These are phyloP conservation scores for Claviceps digitariae DNA, from an alignment of 2,329 filamentous ascomycete species.

Conservation along the genomic window DNA sequence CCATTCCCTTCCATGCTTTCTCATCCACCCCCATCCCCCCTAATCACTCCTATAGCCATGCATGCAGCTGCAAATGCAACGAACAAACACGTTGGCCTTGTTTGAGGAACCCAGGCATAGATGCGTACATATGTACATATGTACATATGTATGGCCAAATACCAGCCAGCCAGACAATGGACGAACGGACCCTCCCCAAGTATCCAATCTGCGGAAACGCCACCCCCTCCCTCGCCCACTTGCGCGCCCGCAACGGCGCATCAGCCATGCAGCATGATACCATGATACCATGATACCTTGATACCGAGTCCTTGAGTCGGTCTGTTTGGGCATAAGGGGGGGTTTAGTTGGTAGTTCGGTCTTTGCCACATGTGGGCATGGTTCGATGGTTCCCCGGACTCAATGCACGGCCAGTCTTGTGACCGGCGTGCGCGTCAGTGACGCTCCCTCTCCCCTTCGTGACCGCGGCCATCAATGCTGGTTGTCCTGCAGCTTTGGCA, in stretches of 20 bases:
- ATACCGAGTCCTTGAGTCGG: too few species aligned
- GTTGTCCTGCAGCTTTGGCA: background rate
- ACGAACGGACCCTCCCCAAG: background rate
- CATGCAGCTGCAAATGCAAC: background rate
- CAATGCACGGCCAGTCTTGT: background rate
- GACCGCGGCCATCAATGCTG: too few species aligned
- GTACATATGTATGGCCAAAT: too few species aligned
- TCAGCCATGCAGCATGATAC: conserved; percentile 5
- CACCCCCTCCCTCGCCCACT: background rate
- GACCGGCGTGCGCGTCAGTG: background rate
- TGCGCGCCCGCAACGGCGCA: conserved; percentile 2
- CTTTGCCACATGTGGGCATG: too few species aligned
- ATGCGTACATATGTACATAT: too few species aligned
- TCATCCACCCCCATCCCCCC: background rate
- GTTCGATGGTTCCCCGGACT: background rate
- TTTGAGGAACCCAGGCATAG: background rate
- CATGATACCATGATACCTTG: too few species aligned
- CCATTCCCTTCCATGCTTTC: too few species aligned
- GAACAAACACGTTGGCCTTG: background rate
- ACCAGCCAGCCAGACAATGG: background rate
- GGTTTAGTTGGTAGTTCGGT: too few species aligned
- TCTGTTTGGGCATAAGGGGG: too few species aligned
- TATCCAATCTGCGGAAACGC: background rate
- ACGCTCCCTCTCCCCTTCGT: background rate
- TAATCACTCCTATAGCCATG: background rate